Base-by-base conservation (phyloP, 768 basidiomycete genomes). In the Arthromyces matolae region DNA sequence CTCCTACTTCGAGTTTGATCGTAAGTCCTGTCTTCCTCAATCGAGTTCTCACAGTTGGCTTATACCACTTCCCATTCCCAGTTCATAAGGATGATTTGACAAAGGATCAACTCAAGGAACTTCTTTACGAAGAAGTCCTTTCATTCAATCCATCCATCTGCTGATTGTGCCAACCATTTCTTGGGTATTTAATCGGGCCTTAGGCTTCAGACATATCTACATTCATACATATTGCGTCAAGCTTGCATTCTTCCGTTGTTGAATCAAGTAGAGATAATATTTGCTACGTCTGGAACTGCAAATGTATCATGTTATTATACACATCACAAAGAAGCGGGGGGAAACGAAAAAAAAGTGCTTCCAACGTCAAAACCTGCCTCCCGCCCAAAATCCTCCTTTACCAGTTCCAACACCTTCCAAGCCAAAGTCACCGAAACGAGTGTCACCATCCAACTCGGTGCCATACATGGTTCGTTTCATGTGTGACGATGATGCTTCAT, bases 1-100 rank as follows among this genome's bases (percentile, higher is more conserved):
- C 0, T 77, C 80, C 36, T 96, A 93, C 68, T 96, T 96, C 65
- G 86, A 92, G 56, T 95, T 94, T 60, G 93, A 96, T 64, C 71
- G 82, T 86, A 60, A 65, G 84, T 66, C n/a, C n/a, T n/a, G n/a
- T n/a, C n/a, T 31, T 32, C 27, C 39, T 38, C 34, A 29, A 36
- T 36, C n/a, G n/a, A n/a, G n/a, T n/a, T n/a, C n/a, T n/a, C n/a
- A n/a, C 28, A 18, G 13, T 28, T 13, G 20, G 22, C 32, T 31
- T 25, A 22, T 41, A 42, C 20, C 10, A 10, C 45, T 42, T 23
- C 34, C 49, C 32, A 57, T 49, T 28, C 40, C 43, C 44, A 83
- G 78, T 81, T 50, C 77, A 81, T 62, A 85, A 89, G 67, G 87
- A 89, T 28, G 78, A 83, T 44, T 78, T 93, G 53, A 84, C 78